Evolutionary conservation across 2,329 filamentous ascomycete genomes (phyloP).

Genomic region (Cladophialophora yegresii): DNA sequence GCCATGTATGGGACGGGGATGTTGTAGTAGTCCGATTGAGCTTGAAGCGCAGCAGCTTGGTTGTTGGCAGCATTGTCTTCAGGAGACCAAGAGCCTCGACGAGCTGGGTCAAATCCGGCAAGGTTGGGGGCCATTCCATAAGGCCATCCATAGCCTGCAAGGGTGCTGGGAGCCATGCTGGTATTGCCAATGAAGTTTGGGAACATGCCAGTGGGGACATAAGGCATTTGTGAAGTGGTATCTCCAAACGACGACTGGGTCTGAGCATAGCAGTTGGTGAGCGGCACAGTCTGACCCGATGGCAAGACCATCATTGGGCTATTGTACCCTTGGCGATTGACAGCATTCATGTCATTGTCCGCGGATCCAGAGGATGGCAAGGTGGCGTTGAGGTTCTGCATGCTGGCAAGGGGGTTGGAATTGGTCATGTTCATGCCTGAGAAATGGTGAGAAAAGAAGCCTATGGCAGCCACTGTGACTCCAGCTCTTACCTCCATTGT

Average conservation of each 20-base stretch:
- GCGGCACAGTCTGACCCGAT: constrained; percentile 36
- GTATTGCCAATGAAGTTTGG: constrained; percentile 40
- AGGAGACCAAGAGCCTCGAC: constrained; percentile 46
- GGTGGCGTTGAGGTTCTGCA: constrained; percentile 35
- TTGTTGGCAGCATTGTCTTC: constrained; percentile 55
- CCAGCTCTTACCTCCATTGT: constrained; percentile 30
- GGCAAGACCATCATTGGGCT: constrained; percentile 36
- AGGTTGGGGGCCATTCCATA: constrained; percentile 43
- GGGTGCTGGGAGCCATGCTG: constrained; percentile 40
- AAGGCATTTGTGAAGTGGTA: constrained; percentile 38
- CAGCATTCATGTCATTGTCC: constrained; percentile 24
- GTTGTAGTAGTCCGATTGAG: constrained; percentile 55
- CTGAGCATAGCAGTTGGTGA: constrained; percentile 34
- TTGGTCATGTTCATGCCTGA: constrained; percentile 28
- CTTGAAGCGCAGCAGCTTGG: constrained; percentile 52
- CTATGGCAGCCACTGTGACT: not conserved
- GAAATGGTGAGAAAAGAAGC: constrained; percentile 6
- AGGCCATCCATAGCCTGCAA: constrained; percentile 44
- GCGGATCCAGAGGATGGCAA: constrained; percentile 29
- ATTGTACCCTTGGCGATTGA: constrained; percentile 31
- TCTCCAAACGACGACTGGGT: constrained; percentile 26
- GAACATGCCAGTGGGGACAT: constrained; percentile 44
- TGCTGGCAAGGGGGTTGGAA: constrained; percentile 31
- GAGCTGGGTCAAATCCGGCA: constrained; percentile 43
- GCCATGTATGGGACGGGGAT: constrained; percentile 57